Percentiles rank a stretch among this genome's conserved stretches.
Conservation (phyloP, 768 basidiomycete species). For the Boletellus ananas region DNA sequence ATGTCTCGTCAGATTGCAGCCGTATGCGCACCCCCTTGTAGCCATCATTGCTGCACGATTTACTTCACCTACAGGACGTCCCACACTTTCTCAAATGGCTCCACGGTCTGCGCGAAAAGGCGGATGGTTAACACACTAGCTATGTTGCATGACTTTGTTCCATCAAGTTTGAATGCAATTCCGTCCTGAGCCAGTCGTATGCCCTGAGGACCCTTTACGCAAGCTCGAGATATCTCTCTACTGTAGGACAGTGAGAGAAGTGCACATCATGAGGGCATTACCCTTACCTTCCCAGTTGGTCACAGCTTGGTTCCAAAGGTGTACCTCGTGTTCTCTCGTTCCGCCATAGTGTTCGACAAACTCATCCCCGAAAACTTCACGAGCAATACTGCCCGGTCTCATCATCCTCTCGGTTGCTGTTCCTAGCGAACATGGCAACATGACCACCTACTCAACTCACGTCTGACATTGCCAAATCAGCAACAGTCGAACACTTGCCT, state of each 20-base stretch:
- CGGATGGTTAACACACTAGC: neutral
- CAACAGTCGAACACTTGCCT: constrained; percentile 44
- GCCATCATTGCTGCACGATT: neutral
- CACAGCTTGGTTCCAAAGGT: constrained; percentile 82
- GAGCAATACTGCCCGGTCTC: constrained; percentile 70
- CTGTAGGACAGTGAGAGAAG: constrained; percentile 36
- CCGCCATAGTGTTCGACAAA: constrained; percentile 96
- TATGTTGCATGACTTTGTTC: neutral
- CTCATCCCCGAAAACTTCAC: constrained; percentile 81
- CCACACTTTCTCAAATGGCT: constrained; percentile 71
- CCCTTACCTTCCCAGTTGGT: constrained; percentile 89
- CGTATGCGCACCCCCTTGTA: constrained; percentile 31
- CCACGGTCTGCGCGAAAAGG: constrained; percentile 31
- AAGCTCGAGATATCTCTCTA: constrained; percentile 84
- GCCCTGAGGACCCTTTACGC: constrained; percentile 38
- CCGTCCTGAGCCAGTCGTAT: neutral
- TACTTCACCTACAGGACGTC: constrained; percentile 51
- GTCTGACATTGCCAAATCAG: neutral
- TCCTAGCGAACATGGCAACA: constrained; percentile 78
- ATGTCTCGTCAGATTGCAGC: constrained; percentile 62
- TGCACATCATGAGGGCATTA: neutral
- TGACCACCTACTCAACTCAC: constrained; percentile 48
- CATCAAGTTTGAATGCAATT: neutral
- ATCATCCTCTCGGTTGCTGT: constrained; percentile 80
- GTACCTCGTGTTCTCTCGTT: constrained; percentile 90